Percentiles rank a stretch among this genome's conserved stretches.
These are phyloP conservation scores for Penicillium sp. DNA, from an alignment of 2,329 filamentous ascomycete genomes.

Conservation along the genomic window DNA sequence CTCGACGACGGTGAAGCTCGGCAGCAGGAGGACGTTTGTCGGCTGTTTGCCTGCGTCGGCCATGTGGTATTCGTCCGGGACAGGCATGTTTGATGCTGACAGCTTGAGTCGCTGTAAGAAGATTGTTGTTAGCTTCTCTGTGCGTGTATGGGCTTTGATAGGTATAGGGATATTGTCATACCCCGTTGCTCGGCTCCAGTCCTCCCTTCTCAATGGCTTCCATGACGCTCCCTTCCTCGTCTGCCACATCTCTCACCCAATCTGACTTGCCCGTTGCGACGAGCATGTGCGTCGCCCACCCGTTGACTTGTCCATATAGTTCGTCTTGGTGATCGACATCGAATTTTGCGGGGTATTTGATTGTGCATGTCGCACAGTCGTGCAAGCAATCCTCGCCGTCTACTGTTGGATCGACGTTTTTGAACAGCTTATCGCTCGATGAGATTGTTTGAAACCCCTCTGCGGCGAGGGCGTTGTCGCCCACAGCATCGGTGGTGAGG, in stretches of 20 bases:
- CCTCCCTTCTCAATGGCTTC: slow-evolving; percentile 60
- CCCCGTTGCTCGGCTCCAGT: slow-evolving; percentile 42
- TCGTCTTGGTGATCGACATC: slow-evolving; percentile 71
- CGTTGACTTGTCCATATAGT: slow-evolving; percentile 80
- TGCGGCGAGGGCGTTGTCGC: slow-evolving; percentile 19
- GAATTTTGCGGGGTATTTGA: slow-evolving; percentile 73
- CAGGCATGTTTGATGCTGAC: slow-evolving; percentile 86
- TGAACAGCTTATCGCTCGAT: slow-evolving; percentile 61
- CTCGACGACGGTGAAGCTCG: slow-evolving; percentile 77
- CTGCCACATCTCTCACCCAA: slow-evolving; percentile 84
- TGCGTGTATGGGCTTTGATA: background rate
- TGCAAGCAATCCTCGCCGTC: slow-evolving; percentile 87
- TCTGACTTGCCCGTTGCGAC: slow-evolving; percentile 95
- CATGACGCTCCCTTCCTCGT: slow-evolving; percentile 86
- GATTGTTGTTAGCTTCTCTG: slow-evolving; percentile 4
- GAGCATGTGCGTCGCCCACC: slow-evolving; percentile 83
- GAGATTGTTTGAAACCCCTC: slow-evolving; percentile 50
- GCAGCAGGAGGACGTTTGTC: slow-evolving; percentile 78
- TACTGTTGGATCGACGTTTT: slow-evolving; percentile 66
- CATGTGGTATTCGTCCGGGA: slow-evolving; percentile 63
- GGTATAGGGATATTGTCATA: slow-evolving; percentile 22
- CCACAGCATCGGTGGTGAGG: slow-evolving; percentile 21
- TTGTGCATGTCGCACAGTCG: slow-evolving; percentile 78
- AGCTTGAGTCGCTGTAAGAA: slow-evolving; percentile 71
- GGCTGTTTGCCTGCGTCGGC: slow-evolving; percentile 58